These are phyloP conservation scores for Saturnispora silvae DNA, from an alignment of 805 yeast species.

Conservation along the genomic window DNA sequence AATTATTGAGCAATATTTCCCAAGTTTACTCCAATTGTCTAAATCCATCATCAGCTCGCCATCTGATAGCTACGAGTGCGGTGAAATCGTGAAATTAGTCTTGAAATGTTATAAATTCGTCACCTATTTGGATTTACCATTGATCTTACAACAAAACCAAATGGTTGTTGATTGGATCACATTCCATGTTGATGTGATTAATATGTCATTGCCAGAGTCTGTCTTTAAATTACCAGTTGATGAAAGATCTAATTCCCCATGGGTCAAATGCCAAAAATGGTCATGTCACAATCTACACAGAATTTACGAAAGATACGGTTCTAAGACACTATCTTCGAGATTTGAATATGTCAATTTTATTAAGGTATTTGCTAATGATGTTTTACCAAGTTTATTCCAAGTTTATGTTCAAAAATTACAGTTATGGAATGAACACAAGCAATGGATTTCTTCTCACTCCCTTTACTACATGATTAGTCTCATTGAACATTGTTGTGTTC, in stretches of 20 bases:
- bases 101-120: conserved; percentile 75
- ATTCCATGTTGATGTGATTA: conserved; percentile 60
- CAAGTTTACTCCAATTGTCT: conserved; percentile 57
- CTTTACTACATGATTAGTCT: conserved; percentile 57
- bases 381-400: conserved; percentile 63
- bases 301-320: conserved; percentile 61
- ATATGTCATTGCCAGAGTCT: conserved; percentile 45
- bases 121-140: conserved; percentile 72
- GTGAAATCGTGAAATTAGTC: conserved; percentile 68
- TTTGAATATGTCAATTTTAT: conserved; percentile 55
- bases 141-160: conserved; percentile 44
- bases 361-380: conserved; percentile 39
- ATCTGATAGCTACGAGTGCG: conserved; percentile 27
- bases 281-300: conserved; percentile 68
- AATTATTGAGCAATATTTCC: conserved; percentile 54
- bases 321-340: conserved; percentile 34
- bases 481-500: conserved; percentile 48
- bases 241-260: conserved; percentile 43
- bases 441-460: conserved; percentile 63
- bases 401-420: conserved; percentile 58
- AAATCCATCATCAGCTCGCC: conserved; percentile 35
- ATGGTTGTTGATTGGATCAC: conserved; percentile 58
- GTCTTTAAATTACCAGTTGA: conserved; percentile 41
- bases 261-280: conserved; percentile 83
- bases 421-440: conserved; percentile 52